phyloP scores from a whole-genome alignment of 495 filamentous ascomycete species.

The Hypomontagnella submonticulosa region DNA sequence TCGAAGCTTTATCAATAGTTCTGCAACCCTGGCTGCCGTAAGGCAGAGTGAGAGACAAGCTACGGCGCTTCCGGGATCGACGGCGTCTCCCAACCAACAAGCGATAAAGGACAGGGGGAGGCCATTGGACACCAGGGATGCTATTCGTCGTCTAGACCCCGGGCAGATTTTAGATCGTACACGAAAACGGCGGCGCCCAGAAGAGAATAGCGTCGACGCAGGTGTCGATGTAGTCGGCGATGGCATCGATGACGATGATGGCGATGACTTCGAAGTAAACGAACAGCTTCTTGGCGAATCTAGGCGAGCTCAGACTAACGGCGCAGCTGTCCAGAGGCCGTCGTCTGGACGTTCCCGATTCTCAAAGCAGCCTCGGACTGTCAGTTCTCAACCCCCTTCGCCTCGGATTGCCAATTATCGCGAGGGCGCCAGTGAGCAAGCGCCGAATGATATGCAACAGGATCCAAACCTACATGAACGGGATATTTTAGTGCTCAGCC shows the following conservation, averaged over 20 bases:
- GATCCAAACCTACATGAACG: slow-evolving; percentile 32
- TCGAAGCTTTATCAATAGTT: slow-evolving; percentile 40
- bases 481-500: slow-evolving; percentile 39
- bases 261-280: slow-evolving; percentile 47
- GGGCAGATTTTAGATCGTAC: slow-evolving; percentile 19
- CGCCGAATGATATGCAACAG: slow-evolving; percentile 8
- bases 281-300: slow-evolving; percentile 33
- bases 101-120: slow-evolving; percentile 15
- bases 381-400: neutral
- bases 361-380: slow-evolving; percentile 5
- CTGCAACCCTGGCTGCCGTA: slow-evolving; percentile 36
- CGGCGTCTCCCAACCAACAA: slow-evolving; percentile 15
- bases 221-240: neutral
- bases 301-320: slow-evolving; percentile 14
- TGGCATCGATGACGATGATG: slow-evolving; percentile 1
- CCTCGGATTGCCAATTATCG: neutral
- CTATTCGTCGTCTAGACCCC: slow-evolving; percentile 40
- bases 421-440: neutral
- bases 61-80: neutral
- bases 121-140: slow-evolving; percentile 27
- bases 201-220: slow-evolving; percentile 5
- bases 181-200: slow-evolving; percentile 19
- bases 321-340: neutral
- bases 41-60: slow-evolving; percentile 33
- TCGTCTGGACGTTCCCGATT: slow-evolving; percentile 12